Evolutionary conservation across 2,329 filamentous ascomycete genomes (phyloP), one percentile per base, ranked within the genome.

Genomic region (Microcyclospora pomicola): DNA sequence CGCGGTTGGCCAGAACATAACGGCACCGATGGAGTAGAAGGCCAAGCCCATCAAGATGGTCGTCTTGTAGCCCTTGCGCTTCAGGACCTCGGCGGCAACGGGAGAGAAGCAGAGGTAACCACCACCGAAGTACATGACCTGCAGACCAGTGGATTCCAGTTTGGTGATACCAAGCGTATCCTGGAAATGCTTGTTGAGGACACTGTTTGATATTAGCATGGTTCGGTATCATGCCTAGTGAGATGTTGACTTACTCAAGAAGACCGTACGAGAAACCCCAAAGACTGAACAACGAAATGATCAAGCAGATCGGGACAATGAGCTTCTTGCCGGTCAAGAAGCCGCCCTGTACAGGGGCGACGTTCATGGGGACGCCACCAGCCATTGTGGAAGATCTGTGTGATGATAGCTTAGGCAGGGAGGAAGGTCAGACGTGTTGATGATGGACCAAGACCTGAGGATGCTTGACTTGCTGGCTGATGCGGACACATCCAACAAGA

Each of bases 261-360:
- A 49, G 40, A 42, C 56, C 56, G 46, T 59, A 58, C n/a, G 49
- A 52, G 51, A 59, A 59, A 31, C 56, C 56, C 56, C 58, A 60
- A 38, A 60, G 55, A 57, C 67, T 68, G 59, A 68, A 67, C 33
- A 68, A 59, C 27, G 59, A 58, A 32, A 64, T 68, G 53, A 68
- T 62, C 33, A 67, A 52, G 11, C 53, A 46, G 34, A 71, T 61
- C 9, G 68, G 68, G 44, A 67, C 59, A 51, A 71, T 65, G 37
- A 69, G 62, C 56, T 60, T 55, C 40, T 60, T 53, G 43, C 61
- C 58, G 12, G 64, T 65, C 34, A 67, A 56, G 51, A 58, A 64
- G 41, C 62, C 61, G 35, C 60, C 56, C 36, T 53, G 51, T 19
- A 65, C 50, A 24, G 55, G 48, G 19, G 59, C 55, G 16, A 57